Conservation (phyloP, 1,284 basidiomycete species). For the Coniferiporia sulphurascens region DNA sequence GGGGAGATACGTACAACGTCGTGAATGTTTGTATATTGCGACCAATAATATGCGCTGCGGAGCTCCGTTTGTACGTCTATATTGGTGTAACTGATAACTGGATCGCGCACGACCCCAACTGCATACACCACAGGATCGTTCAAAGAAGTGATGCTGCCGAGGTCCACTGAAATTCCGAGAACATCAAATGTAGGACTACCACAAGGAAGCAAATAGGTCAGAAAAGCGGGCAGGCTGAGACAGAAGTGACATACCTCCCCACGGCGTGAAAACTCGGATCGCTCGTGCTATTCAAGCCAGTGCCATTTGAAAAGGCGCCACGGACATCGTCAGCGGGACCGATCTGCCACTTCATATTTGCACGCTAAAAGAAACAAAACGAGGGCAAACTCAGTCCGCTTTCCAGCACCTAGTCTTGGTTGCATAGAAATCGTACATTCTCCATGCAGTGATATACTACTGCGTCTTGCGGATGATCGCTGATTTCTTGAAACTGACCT, state of each 20-base stretch:
- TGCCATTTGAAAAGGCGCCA: not conserved
- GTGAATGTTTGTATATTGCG: conserved; percentile 21
- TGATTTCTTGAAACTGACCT: conserved; percentile 20
- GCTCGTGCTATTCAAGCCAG: not conserved
- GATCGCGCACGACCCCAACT: conserved; percentile 39
- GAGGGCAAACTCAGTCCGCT: not conserved
- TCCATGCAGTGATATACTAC: conserved; percentile 32
- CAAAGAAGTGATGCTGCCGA: conserved; percentile 24
- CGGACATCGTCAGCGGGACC: not conserved
- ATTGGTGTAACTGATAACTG: conserved; percentile 31
- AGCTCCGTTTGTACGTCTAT: conserved; percentile 21
- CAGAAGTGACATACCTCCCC: not conserved
- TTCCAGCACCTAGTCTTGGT: not conserved
- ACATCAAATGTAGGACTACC: conserved; percentile 24
- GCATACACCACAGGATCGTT: conserved; percentile 33
- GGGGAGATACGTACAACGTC: not conserved
- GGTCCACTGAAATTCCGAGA: conserved; percentile 31
- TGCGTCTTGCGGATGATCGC: conserved; percentile 34
- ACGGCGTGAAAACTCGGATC: conserved; percentile 5
- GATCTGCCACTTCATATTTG: conserved; percentile 7
- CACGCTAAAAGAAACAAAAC: not conserved
- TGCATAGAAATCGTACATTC: conserved; percentile 21
- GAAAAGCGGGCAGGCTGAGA: too few species aligned
- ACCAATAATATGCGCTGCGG: conserved; percentile 31
- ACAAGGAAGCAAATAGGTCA: not conserved